phyloP scores from a whole-genome alignment of 257 asterid genomes.

The Dorcoceras hygrometricum region DNA sequence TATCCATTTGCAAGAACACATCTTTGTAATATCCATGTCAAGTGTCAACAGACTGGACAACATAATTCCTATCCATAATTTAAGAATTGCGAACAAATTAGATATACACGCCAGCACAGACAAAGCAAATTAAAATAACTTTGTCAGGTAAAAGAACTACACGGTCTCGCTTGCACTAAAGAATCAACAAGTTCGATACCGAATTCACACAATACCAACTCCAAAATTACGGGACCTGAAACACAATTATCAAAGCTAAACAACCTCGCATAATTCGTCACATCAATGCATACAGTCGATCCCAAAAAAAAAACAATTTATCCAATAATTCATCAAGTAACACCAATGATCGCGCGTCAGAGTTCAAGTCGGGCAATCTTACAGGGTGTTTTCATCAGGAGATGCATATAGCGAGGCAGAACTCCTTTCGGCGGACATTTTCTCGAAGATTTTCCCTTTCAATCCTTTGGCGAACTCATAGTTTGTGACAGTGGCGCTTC shows the following conservation, averaged over 20 bases:
- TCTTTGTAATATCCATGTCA: neutral
- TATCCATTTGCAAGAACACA: neutral
- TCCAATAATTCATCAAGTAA: constrained; percentile 6
- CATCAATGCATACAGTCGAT: neutral
- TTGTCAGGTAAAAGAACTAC: constrained; percentile 11
- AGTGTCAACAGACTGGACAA: neutral
- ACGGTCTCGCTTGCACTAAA: neutral
- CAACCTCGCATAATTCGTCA: constrained; percentile 13
- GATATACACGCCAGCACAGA: constrained; percentile 1
- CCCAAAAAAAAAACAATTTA: neutral
- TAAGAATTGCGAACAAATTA: neutral
- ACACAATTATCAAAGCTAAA: constrained; percentile 21
- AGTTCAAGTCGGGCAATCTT: constrained; percentile 22
- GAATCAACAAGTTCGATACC: constrained; percentile 8
- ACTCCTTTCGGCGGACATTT: constrained; percentile 56
- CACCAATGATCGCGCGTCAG: neutral
- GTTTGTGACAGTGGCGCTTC: neutral
- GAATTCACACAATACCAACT: constrained; percentile 10
- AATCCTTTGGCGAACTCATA: constrained; percentile 22
- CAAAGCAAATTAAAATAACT: neutral
- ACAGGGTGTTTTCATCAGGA: constrained; percentile 62
- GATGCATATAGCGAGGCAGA: constrained; percentile 40
- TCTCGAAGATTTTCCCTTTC: constrained; percentile 9
- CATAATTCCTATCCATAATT: neutral
- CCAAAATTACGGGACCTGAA: constrained; percentile 7